phyloP scores from a whole-genome alignment of 2,329 filamentous ascomycete species.

The Trichoderma sp. region DNA sequence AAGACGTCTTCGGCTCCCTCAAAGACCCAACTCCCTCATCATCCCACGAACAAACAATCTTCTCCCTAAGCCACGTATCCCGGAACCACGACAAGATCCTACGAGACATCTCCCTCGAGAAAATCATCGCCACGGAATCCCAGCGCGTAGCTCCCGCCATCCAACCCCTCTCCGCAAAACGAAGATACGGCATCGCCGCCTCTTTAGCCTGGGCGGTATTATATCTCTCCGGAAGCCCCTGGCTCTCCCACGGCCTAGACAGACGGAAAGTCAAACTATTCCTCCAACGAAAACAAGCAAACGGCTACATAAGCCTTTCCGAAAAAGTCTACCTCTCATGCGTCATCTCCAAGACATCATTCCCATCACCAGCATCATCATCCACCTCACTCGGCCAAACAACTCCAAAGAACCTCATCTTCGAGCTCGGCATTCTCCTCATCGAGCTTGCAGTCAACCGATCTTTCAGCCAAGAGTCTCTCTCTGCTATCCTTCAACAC shows the following conservation, averaged over 20 bases:
- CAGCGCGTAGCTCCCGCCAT: conserved; percentile 8
- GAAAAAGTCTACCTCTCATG: conserved; percentile 11
- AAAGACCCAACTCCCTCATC: not conserved
- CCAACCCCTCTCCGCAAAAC: conserved; percentile 14
- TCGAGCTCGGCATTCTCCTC: conserved; percentile 14
- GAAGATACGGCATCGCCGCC: conserved; percentile 12
- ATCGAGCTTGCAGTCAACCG: conserved; percentile 14
- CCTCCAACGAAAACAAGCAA: not conserved
- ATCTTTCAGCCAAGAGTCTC: not conserved
- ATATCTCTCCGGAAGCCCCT: conserved; percentile 7
- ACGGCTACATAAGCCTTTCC: conserved; percentile 10
- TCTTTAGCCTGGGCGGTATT: conserved; percentile 4
- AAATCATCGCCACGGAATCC: not conserved
- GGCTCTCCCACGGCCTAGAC: not conserved
- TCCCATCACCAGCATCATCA: not conserved
- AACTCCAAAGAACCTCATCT: conserved; percentile 6
- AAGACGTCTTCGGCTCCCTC: conserved; percentile 3
- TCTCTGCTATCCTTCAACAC: conserved; percentile 2
- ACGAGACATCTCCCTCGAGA: conserved; percentile 5
- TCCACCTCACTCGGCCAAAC: not conserved
- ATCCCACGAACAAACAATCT: not conserved
- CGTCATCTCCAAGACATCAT: not conserved
- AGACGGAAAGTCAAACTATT: not conserved
- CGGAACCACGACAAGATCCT: not conserved
- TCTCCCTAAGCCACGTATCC: not conserved